Percentiles rank a stretch among this genome's conserved stretches.
Evolutionary conservation across 345 rosid species (phyloP).

Genomic region (Turnera subulata): DNA sequence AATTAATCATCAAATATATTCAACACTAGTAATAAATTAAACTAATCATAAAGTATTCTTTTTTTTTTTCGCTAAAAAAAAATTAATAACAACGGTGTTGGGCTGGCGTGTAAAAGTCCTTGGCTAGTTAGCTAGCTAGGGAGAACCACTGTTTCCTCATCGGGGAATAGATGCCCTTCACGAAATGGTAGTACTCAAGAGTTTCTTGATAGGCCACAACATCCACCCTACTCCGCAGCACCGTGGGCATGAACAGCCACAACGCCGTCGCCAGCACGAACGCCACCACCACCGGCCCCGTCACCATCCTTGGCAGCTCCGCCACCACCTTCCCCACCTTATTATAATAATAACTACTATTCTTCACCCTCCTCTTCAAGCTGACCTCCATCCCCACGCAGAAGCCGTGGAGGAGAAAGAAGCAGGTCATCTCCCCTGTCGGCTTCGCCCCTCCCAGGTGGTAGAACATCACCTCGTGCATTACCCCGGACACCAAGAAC

Average conservation of each 20-base stretch:
- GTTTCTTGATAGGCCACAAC: neutral
- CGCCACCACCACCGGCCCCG: conserved; percentile 10
- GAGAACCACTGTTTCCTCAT: no score
- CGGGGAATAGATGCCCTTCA: neutral
- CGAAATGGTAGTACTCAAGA: neutral
- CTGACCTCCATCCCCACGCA: conserved; percentile 21
- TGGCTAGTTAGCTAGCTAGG: no score
- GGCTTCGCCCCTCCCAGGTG: conserved; percentile 28
- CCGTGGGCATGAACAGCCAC: conserved; percentile 25
- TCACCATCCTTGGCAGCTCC: conserved; percentile 10
- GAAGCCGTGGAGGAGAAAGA: conserved; percentile 31
- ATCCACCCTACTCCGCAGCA: neutral
- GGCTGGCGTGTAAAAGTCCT: no score
- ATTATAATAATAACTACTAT: no score
- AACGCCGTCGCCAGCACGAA: conserved; percentile 18
- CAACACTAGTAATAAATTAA: no score
- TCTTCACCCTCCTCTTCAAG: conserved; percentile 8
- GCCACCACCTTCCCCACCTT: neutral
- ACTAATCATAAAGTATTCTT: no score
- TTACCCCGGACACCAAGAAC: conserved; percentile 24
- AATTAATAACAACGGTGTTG: no score
- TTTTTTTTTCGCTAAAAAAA: no score
- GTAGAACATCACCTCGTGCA: conserved; percentile 33
- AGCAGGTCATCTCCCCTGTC: conserved; percentile 24
- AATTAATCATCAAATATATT: no score